Conservation (phyloP, 129 eudicot genomes). For the Heracleum sosnowskyi region DNA sequence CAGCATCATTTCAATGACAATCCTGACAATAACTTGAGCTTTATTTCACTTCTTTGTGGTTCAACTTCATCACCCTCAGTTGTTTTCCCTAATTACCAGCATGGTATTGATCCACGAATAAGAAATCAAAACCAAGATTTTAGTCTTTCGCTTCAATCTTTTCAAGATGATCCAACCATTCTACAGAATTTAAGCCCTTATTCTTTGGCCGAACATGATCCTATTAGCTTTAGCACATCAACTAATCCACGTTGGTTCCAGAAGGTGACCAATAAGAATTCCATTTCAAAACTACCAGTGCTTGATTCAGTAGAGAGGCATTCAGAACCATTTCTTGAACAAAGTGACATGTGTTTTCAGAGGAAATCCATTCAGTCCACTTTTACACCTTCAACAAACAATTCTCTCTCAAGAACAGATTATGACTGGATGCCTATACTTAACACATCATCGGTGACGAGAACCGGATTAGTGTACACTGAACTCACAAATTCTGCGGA, state of each 20-base stretch:
- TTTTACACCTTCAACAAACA: slow-evolving; percentile 10
- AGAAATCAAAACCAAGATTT: slow-evolving; percentile 15
- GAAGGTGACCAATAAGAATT: slow-evolving; percentile 13
- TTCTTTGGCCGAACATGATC: neutral
- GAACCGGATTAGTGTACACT: slow-evolving; percentile 19
- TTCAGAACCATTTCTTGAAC: slow-evolving; percentile 12
- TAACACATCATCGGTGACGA: slow-evolving; percentile 3
- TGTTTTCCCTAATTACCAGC: slow-evolving; percentile 10
- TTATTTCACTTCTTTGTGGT: slow-evolving; percentile 6
- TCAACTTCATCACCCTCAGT: neutral
- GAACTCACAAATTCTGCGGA: slow-evolving; percentile 19
- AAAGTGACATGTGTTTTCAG: slow-evolving; percentile 23
- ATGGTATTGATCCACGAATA: slow-evolving; percentile 17
- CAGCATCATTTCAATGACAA: slow-evolving; percentile 4
- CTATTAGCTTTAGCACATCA: neutral
- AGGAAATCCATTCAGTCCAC: slow-evolving; percentile 70
- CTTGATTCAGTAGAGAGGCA: slow-evolving; percentile 6
- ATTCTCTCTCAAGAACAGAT: neutral
- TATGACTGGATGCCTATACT: neutral
- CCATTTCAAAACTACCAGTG: neutral
- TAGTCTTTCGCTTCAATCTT: slow-evolving; percentile 15
- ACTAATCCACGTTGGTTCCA: slow-evolving; percentile 7
- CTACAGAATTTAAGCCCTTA: neutral
- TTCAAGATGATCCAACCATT: slow-evolving; percentile 16
- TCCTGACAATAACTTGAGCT: slow-evolving; percentile 7